These are phyloP conservation scores for Fusarium tupiense DNA, from an alignment of 2,329 filamentous ascomycete species.

Conservation along the genomic window DNA sequence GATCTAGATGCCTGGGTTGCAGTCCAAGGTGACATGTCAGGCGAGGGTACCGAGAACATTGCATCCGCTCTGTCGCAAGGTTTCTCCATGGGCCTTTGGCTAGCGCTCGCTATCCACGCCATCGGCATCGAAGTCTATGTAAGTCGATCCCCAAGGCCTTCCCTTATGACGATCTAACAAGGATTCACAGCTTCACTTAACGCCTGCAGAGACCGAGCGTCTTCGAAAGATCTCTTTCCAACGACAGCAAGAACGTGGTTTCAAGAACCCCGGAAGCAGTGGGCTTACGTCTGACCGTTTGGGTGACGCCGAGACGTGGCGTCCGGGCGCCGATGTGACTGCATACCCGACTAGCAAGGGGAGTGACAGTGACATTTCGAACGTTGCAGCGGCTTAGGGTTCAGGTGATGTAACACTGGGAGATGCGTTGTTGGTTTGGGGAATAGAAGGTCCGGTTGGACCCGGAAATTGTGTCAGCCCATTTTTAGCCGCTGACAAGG, in stretches of 20 bases:
- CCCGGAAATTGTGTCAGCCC: neutral
- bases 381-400: neutral
- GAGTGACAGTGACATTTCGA: neutral
- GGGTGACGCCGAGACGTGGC: slow-evolving; percentile 12
- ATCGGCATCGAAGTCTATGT: slow-evolving; percentile 23
- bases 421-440: neutral
- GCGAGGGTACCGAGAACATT: slow-evolving; percentile 2
- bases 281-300: slow-evolving; percentile 11
- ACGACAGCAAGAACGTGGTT: slow-evolving; percentile 12
- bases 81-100: slow-evolving; percentile 1
- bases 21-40: slow-evolving; percentile 9
- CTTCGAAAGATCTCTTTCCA: slow-evolving; percentile 8
- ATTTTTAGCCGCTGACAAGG: neutral
- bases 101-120: slow-evolving; percentile 6
- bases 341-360: neutral
- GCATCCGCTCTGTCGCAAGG: slow-evolving; percentile 8
- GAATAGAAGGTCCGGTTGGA: neutral
- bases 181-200: neutral
- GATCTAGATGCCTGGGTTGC: slow-evolving; percentile 12
- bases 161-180: neutral
- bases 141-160: neutral
- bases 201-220: slow-evolving; percentile 10
- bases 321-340: neutral
- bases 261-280: neutral
- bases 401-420: neutral